Conservation (phyloP, 345 rosid species). For the Boechera retrofracta region DNA sequence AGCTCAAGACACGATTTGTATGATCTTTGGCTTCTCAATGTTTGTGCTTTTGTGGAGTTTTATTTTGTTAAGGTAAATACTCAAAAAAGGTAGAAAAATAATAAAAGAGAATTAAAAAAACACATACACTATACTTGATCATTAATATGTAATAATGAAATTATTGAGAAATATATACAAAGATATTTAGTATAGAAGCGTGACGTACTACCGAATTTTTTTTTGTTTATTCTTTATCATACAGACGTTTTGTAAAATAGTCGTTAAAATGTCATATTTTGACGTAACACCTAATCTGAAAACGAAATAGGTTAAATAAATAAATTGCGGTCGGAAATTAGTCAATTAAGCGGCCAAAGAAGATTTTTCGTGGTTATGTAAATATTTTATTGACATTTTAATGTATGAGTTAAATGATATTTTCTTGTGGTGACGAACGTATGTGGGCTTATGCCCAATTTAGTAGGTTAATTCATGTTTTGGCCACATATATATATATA, state of each 20-base stretch:
- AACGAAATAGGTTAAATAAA: background rate
- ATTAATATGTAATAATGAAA: constrained; percentile 21
- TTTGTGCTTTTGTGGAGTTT: constrained; percentile 64
- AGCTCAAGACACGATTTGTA: constrained; percentile 46
- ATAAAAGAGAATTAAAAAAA: background rate
- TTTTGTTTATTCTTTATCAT: background rate
- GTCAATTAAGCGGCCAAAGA: background rate
- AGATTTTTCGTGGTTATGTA: background rate
- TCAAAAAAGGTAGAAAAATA: background rate
- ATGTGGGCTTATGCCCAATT: background rate
- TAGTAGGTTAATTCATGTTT: background rate
- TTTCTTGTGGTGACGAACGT: background rate
- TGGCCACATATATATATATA: no score
- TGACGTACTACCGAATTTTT: background rate
- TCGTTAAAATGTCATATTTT: background rate
- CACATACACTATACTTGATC: no score
- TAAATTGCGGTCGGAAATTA: background rate
- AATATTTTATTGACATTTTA: background rate
- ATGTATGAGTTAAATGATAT: background rate
- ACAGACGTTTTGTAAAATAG: background rate
- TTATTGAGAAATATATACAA: constrained; percentile 9
- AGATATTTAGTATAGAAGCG: background rate
- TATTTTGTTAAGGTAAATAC: constrained; percentile 49
- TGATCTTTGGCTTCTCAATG: constrained; percentile 50
- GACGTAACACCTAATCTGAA: background rate